Base-by-base conservation (phyloP, 2,329 filamentous ascomycete species). In the Colletotrichum aenigma region DNA sequence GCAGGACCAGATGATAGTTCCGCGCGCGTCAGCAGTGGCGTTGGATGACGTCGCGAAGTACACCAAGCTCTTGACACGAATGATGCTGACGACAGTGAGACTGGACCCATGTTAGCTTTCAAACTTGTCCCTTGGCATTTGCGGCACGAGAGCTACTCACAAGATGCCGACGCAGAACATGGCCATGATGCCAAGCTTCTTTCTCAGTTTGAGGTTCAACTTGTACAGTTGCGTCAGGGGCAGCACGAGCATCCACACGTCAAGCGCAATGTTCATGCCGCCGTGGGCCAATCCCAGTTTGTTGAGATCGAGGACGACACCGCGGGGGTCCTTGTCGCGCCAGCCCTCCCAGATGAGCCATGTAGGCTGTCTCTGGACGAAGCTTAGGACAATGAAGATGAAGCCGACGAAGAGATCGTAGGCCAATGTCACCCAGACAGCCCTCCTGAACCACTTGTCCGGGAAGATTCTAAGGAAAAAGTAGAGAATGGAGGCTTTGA, bases 341-440 rank as follows among this genome's bases (percentile, higher is more conserved):
- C 65, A 77, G n/a, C 36, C 55, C 7, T 88, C 75, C 88, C 88
- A 89, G 79, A 85, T 85, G 74, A 83, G 87, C 18, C 80, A 75
- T 10, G 89, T 81, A 1, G 87, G 87, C 6, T 80, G 77, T 78
- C 87, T 87, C 70, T 88, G 84, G 24, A 86, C 81, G n/a, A 86
- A 77, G 6, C 81, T 82, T 7, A 83, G 81, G 26, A 85, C 72
- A 55, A 84, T 81, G 66, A 84, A 84, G 69, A 79, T 81, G n/a
- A 81, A 77, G 18, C 68, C 72, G 18, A 67, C 52, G 24, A 75
- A 18, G 38, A 65, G 34, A 34, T 75, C 66, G 65, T 64, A 67
- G 34, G 67, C 60, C 5, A 75, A 2, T 3, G 81, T 77, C 16
- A 58, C 78, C 74, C 77, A 80, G 5, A 81, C 72, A 16, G 78